phyloP scores from a whole-genome alignment of 169 alveolate species.

The Cryptosporidium felis region DNA sequence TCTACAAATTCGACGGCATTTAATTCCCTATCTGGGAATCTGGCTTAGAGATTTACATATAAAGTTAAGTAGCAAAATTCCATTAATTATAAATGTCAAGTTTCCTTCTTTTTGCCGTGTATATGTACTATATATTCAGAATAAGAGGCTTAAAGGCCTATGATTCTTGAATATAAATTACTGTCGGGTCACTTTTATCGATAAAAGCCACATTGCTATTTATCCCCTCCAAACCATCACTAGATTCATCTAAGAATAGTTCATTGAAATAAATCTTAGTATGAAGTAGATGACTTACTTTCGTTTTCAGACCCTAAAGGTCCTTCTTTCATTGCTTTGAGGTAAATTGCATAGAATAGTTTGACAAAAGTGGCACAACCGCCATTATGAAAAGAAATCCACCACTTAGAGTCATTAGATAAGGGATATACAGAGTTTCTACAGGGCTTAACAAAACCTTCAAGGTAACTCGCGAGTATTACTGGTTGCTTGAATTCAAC shows the following conservation, averaged over 20 bases:
- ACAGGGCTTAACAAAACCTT: constrained; percentile 57
- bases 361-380: constrained; percentile 62
- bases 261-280: background rate
- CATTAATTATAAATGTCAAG: no score
- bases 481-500: constrained; percentile 54
- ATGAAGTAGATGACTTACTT: background rate
- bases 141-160: no score
- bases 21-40: no score
- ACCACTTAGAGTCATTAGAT: constrained; percentile 15
- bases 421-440: constrained; percentile 19
- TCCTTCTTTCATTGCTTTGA: background rate
- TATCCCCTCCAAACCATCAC: background rate
- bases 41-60: no score
- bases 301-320: background rate
- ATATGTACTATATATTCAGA: no score
- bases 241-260: background rate
- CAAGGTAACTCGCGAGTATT: constrained; percentile 42
- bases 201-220: constrained; percentile 16
- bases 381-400: constrained; percentile 67
- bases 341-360: background rate
- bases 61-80: no score
- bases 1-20: background rate
- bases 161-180: constrained; percentile 40
- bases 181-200: constrained; percentile 64
- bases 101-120: no score